phyloP scores from a whole-genome alignment of 495 filamentous ascomycete genomes.

The Tricharina praecox region DNA sequence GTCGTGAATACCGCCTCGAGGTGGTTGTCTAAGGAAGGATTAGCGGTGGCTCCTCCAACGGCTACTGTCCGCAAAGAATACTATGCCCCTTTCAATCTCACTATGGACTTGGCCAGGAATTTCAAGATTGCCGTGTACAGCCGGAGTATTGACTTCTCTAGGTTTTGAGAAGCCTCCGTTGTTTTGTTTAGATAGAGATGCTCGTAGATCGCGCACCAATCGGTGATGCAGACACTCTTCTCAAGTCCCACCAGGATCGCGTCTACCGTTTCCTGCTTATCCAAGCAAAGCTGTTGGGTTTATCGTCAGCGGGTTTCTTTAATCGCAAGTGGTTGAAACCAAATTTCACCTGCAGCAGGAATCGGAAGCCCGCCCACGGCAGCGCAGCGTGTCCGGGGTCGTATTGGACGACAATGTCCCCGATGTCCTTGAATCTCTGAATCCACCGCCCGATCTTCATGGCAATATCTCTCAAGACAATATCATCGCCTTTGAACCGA shows the following conservation, averaged over 20 bases:
- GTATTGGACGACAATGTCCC: conserved; percentile 28
- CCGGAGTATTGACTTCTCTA: not conserved
- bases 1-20: not conserved
- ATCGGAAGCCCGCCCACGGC: conserved; percentile 33
- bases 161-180: not conserved
- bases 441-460: conserved; percentile 28
- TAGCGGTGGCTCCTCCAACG: not conserved
- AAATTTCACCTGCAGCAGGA: conserved; percentile 30
- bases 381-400: conserved; percentile 31
- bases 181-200: conserved; percentile 21
- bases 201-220: conserved; percentile 23
- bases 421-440: conserved; percentile 29
- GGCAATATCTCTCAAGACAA: conserved; percentile 3
- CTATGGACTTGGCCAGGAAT: not conserved
- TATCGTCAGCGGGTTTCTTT: not conserved
- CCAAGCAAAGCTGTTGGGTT: conserved; percentile 13
- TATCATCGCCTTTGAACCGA: not conserved
- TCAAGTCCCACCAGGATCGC: conserved; percentile 23
- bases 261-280: conserved; percentile 15
- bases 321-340: not conserved
- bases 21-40: not conserved
- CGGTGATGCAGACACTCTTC: conserved; percentile 20
- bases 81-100: not conserved
- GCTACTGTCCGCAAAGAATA: not conserved
- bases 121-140: conserved; percentile 5